phyloP scores from a whole-genome alignment of 768 basidiomycete species.

The Phlebiopsis flavidoalba region DNA sequence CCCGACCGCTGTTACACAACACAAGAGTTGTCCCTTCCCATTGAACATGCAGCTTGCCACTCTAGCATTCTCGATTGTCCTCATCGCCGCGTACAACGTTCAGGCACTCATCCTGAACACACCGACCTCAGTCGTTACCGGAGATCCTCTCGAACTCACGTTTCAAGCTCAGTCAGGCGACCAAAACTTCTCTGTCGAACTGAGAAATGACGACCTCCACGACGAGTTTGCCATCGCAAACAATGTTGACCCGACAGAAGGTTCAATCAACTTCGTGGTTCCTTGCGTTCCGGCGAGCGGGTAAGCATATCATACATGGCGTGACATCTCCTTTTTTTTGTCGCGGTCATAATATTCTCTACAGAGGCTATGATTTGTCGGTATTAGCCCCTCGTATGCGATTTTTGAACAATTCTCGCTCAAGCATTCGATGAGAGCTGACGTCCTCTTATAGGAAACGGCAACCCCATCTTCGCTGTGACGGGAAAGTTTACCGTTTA shows the following conservation, averaged over 20 bases:
- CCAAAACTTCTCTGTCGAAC: background rate
- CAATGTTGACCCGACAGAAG: background rate
- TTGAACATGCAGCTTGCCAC: background rate
- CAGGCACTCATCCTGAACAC: background rate
- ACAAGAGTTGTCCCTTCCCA: too few species aligned
- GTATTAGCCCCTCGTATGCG: background rate
- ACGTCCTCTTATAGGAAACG: background rate
- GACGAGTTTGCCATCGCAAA: background rate
- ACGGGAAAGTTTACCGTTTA: background rate
- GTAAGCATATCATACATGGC: background rate
- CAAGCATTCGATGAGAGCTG: background rate
- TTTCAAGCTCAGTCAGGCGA: background rate
- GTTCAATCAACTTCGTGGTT: background rate
- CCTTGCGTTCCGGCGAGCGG: background rate
- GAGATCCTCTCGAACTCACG: background rate
- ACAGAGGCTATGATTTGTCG: background rate
- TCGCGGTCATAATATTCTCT: background rate
- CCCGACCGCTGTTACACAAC: too few species aligned
- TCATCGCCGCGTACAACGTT: background rate
- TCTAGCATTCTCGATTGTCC: background rate
- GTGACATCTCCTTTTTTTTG: background rate
- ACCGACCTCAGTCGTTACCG: background rate
- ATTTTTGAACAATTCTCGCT: background rate
- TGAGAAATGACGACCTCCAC: background rate
- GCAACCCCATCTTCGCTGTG: background rate